Evolutionary conservation across 2,329 filamentous ascomycete species (phyloP), one percentile per base, ranked within the genome.

Genomic region (Claviceps fusiformis): DNA sequence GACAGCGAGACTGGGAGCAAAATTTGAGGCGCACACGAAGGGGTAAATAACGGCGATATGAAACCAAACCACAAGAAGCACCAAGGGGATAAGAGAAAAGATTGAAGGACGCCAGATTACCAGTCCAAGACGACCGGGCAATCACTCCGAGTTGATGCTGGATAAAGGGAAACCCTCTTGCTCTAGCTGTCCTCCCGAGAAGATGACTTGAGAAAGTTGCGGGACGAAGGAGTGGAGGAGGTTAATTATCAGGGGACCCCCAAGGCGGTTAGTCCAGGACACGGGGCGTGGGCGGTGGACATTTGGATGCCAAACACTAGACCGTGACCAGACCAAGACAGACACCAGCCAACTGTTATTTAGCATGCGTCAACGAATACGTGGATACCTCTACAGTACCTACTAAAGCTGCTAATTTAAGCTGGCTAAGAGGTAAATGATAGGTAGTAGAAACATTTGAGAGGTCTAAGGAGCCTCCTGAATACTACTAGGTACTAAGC

Each of bases 141-240:
- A 53, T 44, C 52, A 56, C 56, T 53, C 54, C 55, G 24, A 13
- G 45, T 46, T 48, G 52, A 46, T 56, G 52, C 46, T 56, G 50
- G 47, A 50, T 55, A 48, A 53, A 53, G 47, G 44, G 46, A 53
- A 45, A 39, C 50, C 51, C 37, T 53, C 53, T 58, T 55, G 47
- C 52, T 55, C 43, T 37, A 29, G 47, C 43, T 37, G 52, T 56
- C 52, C 52, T 54, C 43, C 46, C 46, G 19, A 55, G 50, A 54
- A 52, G 56, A 33, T 57, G 45, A 54, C 46, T 29, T 56, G 50
- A 52, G 54, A 58, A 56, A 54, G 58, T 54, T 56, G 58, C 53
- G 54, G 58, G 49, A 58, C 43, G 43, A 50, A 50, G 52, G 46
- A 54, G 50, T 41, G 51, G 55, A 56, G 54, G 56, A 57, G 56